Conservation (phyloP, 495 filamentous ascomycete genomes). For the Entonaema liquescens region DNA sequence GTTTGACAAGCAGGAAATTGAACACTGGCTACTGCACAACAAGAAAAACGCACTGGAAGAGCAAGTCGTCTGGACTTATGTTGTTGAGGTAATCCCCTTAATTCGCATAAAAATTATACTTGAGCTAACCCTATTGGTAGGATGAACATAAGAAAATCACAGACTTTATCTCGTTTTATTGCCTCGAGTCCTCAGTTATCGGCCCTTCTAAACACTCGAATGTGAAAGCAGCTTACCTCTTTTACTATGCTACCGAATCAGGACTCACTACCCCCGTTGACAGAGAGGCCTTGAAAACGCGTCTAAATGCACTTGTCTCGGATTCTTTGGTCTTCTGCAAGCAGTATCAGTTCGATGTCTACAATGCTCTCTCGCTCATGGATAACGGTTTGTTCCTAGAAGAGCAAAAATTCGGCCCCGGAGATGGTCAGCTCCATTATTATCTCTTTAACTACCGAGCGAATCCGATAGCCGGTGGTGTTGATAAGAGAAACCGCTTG, state of each 20-base stretch:
- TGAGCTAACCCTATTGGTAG: slow-evolving; percentile 39
- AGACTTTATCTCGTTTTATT: slow-evolving; percentile 97
- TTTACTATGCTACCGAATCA: slow-evolving; percentile 91
- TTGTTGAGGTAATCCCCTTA: slow-evolving; percentile 72
- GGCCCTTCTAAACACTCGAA: slow-evolving; percentile 75
- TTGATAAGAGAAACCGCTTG: slow-evolving; percentile 76
- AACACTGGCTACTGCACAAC: slow-evolving; percentile 83
- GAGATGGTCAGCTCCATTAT: slow-evolving; percentile 93
- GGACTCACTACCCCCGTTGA: slow-evolving; percentile 68
- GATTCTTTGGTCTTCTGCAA: slow-evolving; percentile 92
- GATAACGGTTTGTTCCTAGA: slow-evolving; percentile 94
- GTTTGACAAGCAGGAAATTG: slow-evolving; percentile 79
- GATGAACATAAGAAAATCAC: slow-evolving; percentile 75
- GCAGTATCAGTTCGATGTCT: slow-evolving; percentile 88
- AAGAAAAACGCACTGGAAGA: slow-evolving; percentile 67
- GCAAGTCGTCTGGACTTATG: slow-evolving; percentile 90
- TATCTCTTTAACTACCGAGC: slow-evolving; percentile 98
- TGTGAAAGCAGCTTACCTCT: slow-evolving; percentile 90
- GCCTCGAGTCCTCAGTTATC: slow-evolving; percentile 91
- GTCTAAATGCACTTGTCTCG: slow-evolving; percentile 78
- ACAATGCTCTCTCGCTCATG: slow-evolving; percentile 91
- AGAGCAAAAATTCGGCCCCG: slow-evolving; percentile 90
- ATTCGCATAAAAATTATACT: neutral
- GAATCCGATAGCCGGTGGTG: slow-evolving; percentile 79
- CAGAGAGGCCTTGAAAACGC: slow-evolving; percentile 68